Conservation (phyloP, 805 yeast species). For the Cyberlindnera xylosilytica region DNA sequence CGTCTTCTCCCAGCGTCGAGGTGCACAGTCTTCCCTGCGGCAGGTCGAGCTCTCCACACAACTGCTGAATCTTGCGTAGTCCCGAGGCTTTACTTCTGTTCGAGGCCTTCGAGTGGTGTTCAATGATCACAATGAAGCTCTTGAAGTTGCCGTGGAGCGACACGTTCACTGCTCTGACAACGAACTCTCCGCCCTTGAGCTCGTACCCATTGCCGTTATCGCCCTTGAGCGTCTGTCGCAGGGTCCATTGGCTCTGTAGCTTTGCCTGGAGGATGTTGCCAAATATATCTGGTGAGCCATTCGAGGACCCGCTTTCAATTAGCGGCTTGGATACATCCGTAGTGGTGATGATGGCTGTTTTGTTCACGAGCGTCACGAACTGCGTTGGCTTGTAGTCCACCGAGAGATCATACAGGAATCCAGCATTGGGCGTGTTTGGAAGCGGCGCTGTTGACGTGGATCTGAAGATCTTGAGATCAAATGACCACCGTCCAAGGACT, state of each 20-base stretch:
- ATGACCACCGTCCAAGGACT: constrained; percentile 61
- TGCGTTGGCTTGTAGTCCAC: constrained; percentile 19
- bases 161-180: constrained; percentile 64
- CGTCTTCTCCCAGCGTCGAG: neutral
- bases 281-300: constrained; percentile 54
- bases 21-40: constrained; percentile 14
- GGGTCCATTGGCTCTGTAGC: constrained; percentile 66
- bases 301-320: constrained; percentile 49
- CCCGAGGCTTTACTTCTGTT: neutral
- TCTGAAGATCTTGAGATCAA: constrained; percentile 64
- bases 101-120: constrained; percentile 8
- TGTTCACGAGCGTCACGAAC: constrained; percentile 22
- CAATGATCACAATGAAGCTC: constrained; percentile 50
- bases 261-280: constrained; percentile 54
- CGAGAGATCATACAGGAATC: constrained; percentile 14
- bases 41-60: constrained; percentile 9
- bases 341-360: constrained; percentile 28
- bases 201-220: constrained; percentile 71
- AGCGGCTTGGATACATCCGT: constrained; percentile 26
- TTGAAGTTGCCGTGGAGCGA: constrained; percentile 72
- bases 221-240: constrained; percentile 67
- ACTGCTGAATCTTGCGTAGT: constrained; percentile 2
- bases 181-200: constrained; percentile 38
- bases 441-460: constrained; percentile 46
- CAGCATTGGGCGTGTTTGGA: constrained; percentile 22